Evolutionary conservation across 2,329 filamentous ascomycete genomes (phyloP), one percentile per base, ranked within the genome.

Genomic region (Pseudopithomyces chartarum): DNA sequence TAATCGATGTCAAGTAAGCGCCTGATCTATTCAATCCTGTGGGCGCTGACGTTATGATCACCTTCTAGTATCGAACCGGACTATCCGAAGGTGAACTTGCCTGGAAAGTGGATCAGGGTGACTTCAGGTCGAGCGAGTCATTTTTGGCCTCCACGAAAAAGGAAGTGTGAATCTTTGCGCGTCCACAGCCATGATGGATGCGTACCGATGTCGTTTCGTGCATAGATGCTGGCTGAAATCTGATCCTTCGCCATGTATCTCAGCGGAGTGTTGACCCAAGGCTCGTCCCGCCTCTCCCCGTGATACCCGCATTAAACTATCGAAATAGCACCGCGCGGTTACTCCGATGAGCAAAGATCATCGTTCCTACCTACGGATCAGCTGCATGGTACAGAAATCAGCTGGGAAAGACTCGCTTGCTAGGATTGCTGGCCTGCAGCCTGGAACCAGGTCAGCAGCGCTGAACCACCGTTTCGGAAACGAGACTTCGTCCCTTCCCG

Each of bases 401-500:
- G 36, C 33, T 39, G 34, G 22, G 22, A 49, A 20, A 13, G 11
- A 26, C 20, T 29, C 36, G 47, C 47, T 50, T 50, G 36, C 36
- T n/a, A 32, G 22, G 47, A 15, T 32, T 6, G 26, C 20, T 36
- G 20, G 29, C 22, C 20, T 50, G 34, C 36, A 32, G 22, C 36
- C 40, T 29, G 46, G 36, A 32, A 23, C 17, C 34, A n/a, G 45
- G 33, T 49, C 3, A 38, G 45, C 34, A 40, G 32, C 47, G 36
- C 47, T 32, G 34, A 50, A 50, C 47, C 47, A n/a, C 47, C 39
- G 47, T 20, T 40, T 40, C 36, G 47, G 47, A 50, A 50, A 50
- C 47, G 36, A 50, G 17, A 6, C 22, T 20, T 40, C 13, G 34
- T 40, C 33, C 33, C 3, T 49, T 40, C 22, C 22, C 36, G 23